Conservation (phyloP, 75 land plant species). For the Gnetum montanum region DNA sequence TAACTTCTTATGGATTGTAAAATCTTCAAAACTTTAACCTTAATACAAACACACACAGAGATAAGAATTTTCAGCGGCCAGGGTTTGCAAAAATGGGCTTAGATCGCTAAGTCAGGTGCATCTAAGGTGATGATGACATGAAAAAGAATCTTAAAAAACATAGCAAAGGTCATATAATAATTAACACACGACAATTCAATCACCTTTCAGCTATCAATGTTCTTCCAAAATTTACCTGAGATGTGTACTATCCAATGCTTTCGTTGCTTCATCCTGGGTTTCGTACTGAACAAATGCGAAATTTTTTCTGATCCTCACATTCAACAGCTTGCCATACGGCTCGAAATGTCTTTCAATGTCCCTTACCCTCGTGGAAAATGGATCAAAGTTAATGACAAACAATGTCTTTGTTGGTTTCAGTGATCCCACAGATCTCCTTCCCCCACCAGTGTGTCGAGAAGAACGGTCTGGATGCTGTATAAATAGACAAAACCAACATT, state of each 20-base stretch:
- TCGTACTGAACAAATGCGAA: conserved; percentile 83
- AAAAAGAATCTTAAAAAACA: too few relatives aligned
- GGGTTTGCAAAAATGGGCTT: too few relatives aligned
- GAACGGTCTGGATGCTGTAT: conserved; percentile 67
- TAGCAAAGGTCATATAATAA: too few relatives aligned
- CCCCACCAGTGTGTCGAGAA: conserved; percentile 49
- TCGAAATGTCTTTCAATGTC: conserved; percentile 89
- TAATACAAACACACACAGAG: too few relatives aligned
- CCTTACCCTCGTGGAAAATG: conserved; percentile 51
- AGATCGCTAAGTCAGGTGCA: too few relatives aligned
- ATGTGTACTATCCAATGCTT: conserved; percentile 75
- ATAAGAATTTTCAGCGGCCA: too few relatives aligned
- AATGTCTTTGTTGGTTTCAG: conserved; percentile 79
- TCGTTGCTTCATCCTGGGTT: conserved; percentile 71
- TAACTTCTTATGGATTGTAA: too few relatives aligned
- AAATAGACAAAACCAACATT: not conserved
- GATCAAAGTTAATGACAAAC: conserved; percentile 95
- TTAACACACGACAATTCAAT: not conserved
- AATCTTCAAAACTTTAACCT: too few relatives aligned
- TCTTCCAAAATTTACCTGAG: too few relatives aligned
- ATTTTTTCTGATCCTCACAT: conserved; percentile 79
- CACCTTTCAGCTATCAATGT: too few relatives aligned
- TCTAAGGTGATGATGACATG: too few relatives aligned
- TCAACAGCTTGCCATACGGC: conserved; percentile 71
- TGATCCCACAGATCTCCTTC: conserved; percentile 44